A percentile compares a stretch with the other conserved stretches of the same genome.
Conservation (phyloP, 352 stramenopile species). For the Aphanomyces cochlioides region DNA sequence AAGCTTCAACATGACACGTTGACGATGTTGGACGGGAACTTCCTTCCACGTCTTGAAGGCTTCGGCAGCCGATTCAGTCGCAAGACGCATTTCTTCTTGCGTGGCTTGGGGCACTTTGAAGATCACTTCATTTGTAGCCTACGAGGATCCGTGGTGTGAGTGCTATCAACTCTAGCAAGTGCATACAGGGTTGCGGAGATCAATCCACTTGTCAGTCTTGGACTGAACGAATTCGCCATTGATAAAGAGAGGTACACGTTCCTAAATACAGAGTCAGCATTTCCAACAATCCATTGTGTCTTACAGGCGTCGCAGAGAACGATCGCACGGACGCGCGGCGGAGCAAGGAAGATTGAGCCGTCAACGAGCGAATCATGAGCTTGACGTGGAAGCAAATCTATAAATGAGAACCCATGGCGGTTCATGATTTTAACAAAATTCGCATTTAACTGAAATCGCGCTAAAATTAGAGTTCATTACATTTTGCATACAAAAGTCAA, state of each 20-base stretch:
- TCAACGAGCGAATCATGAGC: conserved; percentile 26
- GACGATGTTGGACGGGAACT: conserved; percentile 90
- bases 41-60: conserved; percentile 93
- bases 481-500: too few relatives aligned
- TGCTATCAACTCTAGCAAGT: not conserved
- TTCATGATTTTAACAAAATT: not conserved
- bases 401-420: conserved; percentile 16
- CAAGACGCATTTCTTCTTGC: conserved; percentile 81
- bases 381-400: not conserved
- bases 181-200: conserved; percentile 83
- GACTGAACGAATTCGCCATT: conserved; percentile 91
- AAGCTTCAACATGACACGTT: conserved; percentile 95
- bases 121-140: conserved; percentile 87
- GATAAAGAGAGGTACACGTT: conserved; percentile 86
- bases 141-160: not conserved
- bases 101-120: conserved; percentile 84
- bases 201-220: conserved; percentile 89
- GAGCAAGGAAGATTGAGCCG: conserved; percentile 8
- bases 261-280: conserved; percentile 32
- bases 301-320: conserved; percentile 13
- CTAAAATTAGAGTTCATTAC: not conserved
- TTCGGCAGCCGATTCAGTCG: conserved; percentile 63
- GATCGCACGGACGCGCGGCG: conserved; percentile 16
- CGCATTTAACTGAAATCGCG: not conserved
- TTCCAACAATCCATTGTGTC: not conserved